Evolutionary conservation across 352 stramenopile genomes (phyloP).

Genomic region (Pythium scleroteichum): DNA sequence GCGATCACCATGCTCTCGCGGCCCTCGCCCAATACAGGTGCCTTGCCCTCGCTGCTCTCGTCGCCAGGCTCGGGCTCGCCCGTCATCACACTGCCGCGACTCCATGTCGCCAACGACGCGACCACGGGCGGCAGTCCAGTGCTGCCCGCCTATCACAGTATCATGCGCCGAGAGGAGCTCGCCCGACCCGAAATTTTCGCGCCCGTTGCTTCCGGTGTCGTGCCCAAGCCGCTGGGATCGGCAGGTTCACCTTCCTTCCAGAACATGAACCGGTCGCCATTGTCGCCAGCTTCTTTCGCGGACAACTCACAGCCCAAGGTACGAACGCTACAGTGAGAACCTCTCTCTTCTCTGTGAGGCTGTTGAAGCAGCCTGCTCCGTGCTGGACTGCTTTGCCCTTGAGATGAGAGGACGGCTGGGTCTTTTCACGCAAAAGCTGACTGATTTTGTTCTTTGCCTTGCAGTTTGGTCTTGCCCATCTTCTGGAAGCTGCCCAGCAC

Average conservation of each 20-base stretch:
- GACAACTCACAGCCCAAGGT: conserved; percentile 17
- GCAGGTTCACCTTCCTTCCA: not conserved
- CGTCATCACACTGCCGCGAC: conserved; percentile 26
- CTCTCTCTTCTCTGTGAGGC: not conserved
- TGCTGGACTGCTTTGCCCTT: not conserved
- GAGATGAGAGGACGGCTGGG: conserved; percentile 2
- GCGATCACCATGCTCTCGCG: conserved; percentile 14
- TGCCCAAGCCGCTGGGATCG: conserved; percentile 18
- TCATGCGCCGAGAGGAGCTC: conserved; percentile 11
- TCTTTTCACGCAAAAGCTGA: conserved; percentile 20
- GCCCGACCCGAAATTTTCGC: conserved; percentile 9
- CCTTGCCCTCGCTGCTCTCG: conserved; percentile 15
- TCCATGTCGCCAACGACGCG: conserved; percentile 23
- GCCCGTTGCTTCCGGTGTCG: conserved; percentile 1
- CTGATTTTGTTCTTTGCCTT: conserved; percentile 22
- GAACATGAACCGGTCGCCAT: conserved; percentile 14
- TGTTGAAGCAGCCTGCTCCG: too few relatives aligned
- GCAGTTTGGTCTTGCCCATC: conserved; percentile 57
- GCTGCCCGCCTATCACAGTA: conserved; percentile 6
- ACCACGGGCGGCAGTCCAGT: too few relatives aligned
- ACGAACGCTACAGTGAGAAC: not conserved
- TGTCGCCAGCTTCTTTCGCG: conserved; percentile 17
- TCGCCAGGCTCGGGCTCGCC: not conserved
- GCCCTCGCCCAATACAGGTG: not conserved
- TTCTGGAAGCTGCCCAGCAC: conserved; percentile 65